These are phyloP conservation scores for Colletotrichum sublineola DNA, from an alignment of 2,329 filamentous ascomycete species.

Conservation along the genomic window DNA sequence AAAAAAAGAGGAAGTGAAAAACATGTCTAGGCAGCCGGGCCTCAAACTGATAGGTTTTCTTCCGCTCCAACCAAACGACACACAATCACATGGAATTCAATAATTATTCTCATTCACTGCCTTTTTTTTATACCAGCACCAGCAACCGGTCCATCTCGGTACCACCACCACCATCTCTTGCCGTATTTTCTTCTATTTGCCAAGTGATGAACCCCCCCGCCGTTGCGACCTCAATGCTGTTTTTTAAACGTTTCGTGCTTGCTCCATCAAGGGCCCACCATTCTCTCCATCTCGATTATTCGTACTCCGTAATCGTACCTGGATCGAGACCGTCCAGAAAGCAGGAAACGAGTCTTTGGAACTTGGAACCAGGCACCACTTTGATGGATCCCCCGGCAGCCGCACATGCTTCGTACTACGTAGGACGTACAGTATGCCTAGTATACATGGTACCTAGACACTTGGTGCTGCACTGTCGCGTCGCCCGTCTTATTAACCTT, in stretches of 20 bases:
- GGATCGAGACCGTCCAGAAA: not conserved
- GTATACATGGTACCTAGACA: too few relatives aligned
- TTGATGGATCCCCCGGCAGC: conserved; percentile 11
- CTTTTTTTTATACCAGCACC: not conserved
- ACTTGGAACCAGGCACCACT: conserved; percentile 19
- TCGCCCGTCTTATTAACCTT: conserved; percentile 21
- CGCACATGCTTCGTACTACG: conserved; percentile 28
- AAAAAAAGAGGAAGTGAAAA: not conserved
- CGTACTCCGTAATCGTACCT: too few relatives aligned
- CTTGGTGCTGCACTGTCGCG: not conserved
- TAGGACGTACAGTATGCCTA: too few relatives aligned
- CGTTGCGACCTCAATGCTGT: not conserved
- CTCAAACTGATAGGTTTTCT: conserved; percentile 18
- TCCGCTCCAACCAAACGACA: conserved; percentile 6
- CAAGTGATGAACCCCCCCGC: not conserved
- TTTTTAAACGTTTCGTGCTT: not conserved
- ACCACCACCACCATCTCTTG: not conserved
- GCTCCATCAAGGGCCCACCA: not conserved
- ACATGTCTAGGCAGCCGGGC: conserved; percentile 6
- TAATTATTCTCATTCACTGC: not conserved
- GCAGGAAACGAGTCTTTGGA: conserved; percentile 2
- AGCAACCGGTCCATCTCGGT: not conserved
- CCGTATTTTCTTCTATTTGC: not conserved
- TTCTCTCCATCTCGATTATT: not conserved
- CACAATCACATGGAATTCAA: not conserved